Base-by-base conservation (phyloP, 768 basidiomycete genomes). In the Basidioascus undulatus region DNA sequence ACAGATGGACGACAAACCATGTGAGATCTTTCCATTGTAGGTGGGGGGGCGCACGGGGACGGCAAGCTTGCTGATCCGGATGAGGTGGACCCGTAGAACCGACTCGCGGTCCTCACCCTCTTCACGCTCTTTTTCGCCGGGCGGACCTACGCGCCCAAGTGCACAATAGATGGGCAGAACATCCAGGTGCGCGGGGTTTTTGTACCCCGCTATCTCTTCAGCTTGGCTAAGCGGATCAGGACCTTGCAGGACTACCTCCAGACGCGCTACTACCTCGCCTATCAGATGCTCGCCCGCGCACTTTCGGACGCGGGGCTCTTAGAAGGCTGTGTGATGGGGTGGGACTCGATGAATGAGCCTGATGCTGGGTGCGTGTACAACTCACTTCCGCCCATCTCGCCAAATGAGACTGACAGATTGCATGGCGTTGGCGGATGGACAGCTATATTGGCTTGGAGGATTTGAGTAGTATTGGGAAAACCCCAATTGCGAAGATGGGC, bases 291-390 rank as follows among this genome's bases (percentile, higher is more conserved):
- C 27, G 53, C 48, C 21, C 28, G 48, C 39, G 61, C 27, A 3
- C 31, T 12, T 26, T 31, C 65, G 5, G 72, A 71, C n/a, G 74
- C 72, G 0, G 77, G 76, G 0, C 57, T 94, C 28, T 55, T 80
- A 18, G 86, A 96, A 24, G 71, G 72, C 31, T 86, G 83, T 48
- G 69, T 98, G 10, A 75, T 96, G 36, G 92, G 92, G 0, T 96
- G 89, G 92, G 92, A 98, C 55, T 76, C 74, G 49, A 61, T 94
- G 58, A 96, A 98, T 56, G 92, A 98, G 57, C 89, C 92, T 0
- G 72, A 72, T 28, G 80, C 87, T 49, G 92, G 92, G 0, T 64
- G 81, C 31, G 66, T n/a, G n/a, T n/a, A n/a, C n/a, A n/a, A n/a
- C n/a, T n/a, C n/a, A n/a, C n/a, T n/a, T n/a, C n/a, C n/a, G n/a